These are phyloP conservation scores for Pleurotus giganteus DNA, from an alignment of 768 basidiomycete species.

Conservation along the genomic window DNA sequence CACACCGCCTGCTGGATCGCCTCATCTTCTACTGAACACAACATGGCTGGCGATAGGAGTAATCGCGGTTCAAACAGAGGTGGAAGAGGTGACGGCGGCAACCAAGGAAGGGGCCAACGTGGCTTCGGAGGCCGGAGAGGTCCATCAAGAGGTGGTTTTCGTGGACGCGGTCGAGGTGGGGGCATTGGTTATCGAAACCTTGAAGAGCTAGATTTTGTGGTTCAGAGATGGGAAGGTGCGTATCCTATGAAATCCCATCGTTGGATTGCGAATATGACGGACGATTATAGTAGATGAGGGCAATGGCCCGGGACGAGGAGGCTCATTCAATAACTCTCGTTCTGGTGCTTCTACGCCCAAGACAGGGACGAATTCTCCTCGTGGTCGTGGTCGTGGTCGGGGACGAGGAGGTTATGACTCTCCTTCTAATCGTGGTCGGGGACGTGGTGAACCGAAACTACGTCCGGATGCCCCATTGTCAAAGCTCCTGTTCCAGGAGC, in stretches of 20 bases:
- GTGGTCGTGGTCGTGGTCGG: slow-evolving; percentile 24
- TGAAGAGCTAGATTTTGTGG: slow-evolving; percentile 20
- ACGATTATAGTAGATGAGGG: neutral
- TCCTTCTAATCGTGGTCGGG: slow-evolving; percentile 18
- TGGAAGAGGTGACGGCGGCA: slow-evolving; percentile 33
- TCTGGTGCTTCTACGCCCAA: slow-evolving; percentile 20
- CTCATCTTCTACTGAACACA: neutral
- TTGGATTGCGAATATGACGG: neutral
- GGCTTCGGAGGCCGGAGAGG: neutral
- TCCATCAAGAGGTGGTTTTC: slow-evolving; percentile 33
- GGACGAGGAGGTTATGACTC: slow-evolving; percentile 25
- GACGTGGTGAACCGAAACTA: slow-evolving; percentile 29
- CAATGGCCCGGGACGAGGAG: slow-evolving; percentile 7
- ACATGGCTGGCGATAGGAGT: slow-evolving; percentile 12
- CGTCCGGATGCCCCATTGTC: slow-evolving; percentile 51
- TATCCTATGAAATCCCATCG: slow-evolving; percentile 3
- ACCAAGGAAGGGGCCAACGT: slow-evolving; percentile 21
- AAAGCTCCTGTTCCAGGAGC: slow-evolving; percentile 48
- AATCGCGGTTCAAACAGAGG: slow-evolving; percentile 42
- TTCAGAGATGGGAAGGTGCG: slow-evolving; percentile 27
- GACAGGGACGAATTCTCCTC: slow-evolving; percentile 18
- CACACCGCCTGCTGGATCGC: too few relatives aligned
- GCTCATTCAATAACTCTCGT: slow-evolving; percentile 14
- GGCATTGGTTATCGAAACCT: slow-evolving; percentile 24
- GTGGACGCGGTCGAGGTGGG: slow-evolving; percentile 25